Evolutionary conservation across 148 eudicot genomes (phyloP).

Genomic region (Rhododendron ovatum): DNA sequence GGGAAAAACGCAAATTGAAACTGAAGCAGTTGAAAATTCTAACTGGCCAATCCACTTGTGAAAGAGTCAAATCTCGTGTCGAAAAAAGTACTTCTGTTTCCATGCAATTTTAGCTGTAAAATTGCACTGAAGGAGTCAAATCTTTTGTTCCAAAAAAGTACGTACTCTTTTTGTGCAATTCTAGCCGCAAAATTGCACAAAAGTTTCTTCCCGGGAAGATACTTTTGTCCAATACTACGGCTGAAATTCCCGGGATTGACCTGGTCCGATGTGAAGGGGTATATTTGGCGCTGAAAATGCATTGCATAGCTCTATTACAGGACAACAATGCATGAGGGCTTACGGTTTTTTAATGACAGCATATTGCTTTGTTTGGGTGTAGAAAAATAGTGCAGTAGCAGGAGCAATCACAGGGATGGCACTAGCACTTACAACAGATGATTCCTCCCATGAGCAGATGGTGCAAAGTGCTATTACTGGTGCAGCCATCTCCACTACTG

Average conservation of each 20-base stretch:
- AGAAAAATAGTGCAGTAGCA: conserved; percentile 93
- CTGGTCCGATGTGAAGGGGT: too few species aligned
- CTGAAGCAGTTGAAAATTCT: not conserved
- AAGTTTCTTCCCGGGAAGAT: too few species aligned
- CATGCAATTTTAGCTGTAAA: too few species aligned
- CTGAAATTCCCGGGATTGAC: too few species aligned
- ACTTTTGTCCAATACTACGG: too few species aligned
- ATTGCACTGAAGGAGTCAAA: too few species aligned
- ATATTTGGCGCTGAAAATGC: too few species aligned
- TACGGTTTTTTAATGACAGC: not conserved
- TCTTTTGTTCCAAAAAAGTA: too few species aligned
- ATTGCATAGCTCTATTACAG: not conserved
- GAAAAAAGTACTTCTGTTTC: too few species aligned
- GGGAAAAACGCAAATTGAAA: not conserved
- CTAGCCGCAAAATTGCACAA: too few species aligned
- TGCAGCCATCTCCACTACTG: conserved; percentile 90
- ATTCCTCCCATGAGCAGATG: conserved; percentile 74
- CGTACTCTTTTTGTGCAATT: too few species aligned
- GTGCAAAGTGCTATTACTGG: conserved; percentile 93
- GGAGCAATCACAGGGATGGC: conserved; percentile 91
- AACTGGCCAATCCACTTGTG: not conserved
- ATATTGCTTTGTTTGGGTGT: conserved; percentile 14
- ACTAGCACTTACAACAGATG: conserved; percentile 57
- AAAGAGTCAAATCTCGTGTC: too few species aligned
- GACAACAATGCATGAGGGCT: not conserved